Evolutionary conservation across 805 yeast genomes (phyloP), one percentile per base, ranked within the genome.

Genomic region (Scheffersomyces ergatensis): DNA sequence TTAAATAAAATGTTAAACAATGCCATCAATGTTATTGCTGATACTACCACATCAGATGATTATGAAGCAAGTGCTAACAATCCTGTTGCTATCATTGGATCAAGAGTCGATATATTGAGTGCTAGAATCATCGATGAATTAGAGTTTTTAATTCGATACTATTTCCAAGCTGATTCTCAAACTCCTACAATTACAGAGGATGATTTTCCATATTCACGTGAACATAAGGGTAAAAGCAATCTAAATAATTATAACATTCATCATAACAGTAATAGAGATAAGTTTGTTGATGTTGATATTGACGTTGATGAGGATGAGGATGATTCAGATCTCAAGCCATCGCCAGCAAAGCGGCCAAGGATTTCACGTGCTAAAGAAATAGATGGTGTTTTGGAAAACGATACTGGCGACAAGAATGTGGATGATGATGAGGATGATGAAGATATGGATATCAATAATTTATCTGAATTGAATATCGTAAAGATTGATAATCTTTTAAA

Each of bases 81-180:
- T 23, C 9, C 46, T 44, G 46, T 40, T 13, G 40, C 42, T 4
- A 36, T 49, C 12, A 53, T 60, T 26, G 67, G 62, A 11, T 47
- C 49, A 15, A 74, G 80, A 48, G 71, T 80, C 43, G 92, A 85
- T 58, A 64, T 82, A 7, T 59, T 85, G 42, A 80, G 88, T 57
- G 88, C 88, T 2, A 67, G 89, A 54, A 80, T 85, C 2, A 73
- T 83, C 20, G 84, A 80, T 48, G 90, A 85, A 54, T 74, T 83
- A 35, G 85, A 82, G 51, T 73, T 61, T 45, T 59, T 80, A 35
- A 66, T 79, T 4, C 53, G 78, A 9, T 67, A 70, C 50, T 80
- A 77, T 50, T 53, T 63, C 14, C 48, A 47, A 14, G 46, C 40
- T 30, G 58, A 52, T 9, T 39, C 46, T 5, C 33, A 46, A 6